A percentile compares a stretch with the other conserved stretches of the same genome.
Conservation (phyloP, 345 rosid species). For the Moricandia arvensis region DNA sequence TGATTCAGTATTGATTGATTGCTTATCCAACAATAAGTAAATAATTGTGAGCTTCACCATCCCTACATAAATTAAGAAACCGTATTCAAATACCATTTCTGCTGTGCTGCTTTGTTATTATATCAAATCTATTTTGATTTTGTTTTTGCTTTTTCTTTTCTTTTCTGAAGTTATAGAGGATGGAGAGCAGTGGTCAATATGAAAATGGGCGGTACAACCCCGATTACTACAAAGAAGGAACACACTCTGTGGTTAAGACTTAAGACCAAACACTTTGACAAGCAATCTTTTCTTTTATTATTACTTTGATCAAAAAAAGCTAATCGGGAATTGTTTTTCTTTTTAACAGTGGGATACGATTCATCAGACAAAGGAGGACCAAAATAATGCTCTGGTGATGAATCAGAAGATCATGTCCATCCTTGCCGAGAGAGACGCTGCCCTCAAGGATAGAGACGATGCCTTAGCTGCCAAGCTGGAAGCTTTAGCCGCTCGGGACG, state of each 20-base stretch:
- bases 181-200: constrained; percentile 69
- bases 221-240: constrained; percentile 64
- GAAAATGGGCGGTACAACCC: constrained; percentile 66
- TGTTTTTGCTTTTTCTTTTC: too few relatives aligned
- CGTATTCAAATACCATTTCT: background rate
- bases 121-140: background rate
- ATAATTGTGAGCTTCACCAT: background rate
- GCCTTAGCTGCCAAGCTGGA: constrained; percentile 68
- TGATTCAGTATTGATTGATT: background rate
- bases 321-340: background rate
- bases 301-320: too few relatives aligned
- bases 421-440: constrained; percentile 77
- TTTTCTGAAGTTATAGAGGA: constrained; percentile 26
- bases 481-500: constrained; percentile 73
- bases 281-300: too few relatives aligned
- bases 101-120: background rate
- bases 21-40: background rate
- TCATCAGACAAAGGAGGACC: constrained; percentile 70
- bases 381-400: constrained; percentile 71
- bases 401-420: constrained; percentile 86
- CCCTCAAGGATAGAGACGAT: constrained; percentile 63
- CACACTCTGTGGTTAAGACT: constrained; percentile 54
- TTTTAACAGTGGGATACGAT: constrained; percentile 67
- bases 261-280: constrained; percentile 28
- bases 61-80: background rate